A percentile compares a stretch with the other conserved stretches of the same genome.
These are phyloP conservation scores for Botrytis medusae DNA, from an alignment of 2,329 filamentous ascomycete genomes.

Conservation along the genomic window DNA sequence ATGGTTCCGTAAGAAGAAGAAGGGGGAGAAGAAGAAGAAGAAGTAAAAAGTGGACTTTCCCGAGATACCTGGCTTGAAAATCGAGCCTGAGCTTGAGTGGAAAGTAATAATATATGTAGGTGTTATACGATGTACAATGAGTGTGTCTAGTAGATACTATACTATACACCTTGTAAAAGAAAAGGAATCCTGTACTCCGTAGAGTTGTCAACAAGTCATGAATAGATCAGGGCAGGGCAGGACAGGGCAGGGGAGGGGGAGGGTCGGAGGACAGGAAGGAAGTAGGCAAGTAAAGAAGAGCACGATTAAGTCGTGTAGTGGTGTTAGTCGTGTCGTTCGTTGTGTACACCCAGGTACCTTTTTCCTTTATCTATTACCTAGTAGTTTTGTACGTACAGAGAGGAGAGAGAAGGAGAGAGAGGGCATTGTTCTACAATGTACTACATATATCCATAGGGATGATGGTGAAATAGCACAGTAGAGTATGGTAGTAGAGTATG, in stretches of 20 bases:
- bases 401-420: neutral
- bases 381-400: neutral
- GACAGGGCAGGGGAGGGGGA: too few species aligned
- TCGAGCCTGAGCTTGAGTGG: neutral
- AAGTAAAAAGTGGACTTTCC: neutral
- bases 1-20: neutral
- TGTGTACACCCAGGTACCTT: neutral
- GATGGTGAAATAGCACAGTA: neutral
- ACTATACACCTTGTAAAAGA: neutral
- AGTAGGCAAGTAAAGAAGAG: neutral
- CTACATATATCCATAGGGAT: neutral
- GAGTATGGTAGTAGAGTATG: too few species aligned
- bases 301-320: neutral
- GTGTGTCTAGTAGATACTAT: neutral
- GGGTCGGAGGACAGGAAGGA: neutral
- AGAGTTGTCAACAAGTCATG: neutral
- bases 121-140: neutral
- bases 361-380: too few species aligned
- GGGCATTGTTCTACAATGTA: neutral
- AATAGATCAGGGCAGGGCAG: neutral
- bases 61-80: constrained; percentile 1
- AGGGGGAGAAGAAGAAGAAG: neutral
- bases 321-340: too few species aligned
- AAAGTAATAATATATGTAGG: neutral
- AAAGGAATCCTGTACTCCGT: neutral